A percentile compares a stretch with the other conserved stretches of the same genome.
Conservation (phyloP, 192 early-diverging fungal genomes). For the Powellomyces hirtus region DNA sequence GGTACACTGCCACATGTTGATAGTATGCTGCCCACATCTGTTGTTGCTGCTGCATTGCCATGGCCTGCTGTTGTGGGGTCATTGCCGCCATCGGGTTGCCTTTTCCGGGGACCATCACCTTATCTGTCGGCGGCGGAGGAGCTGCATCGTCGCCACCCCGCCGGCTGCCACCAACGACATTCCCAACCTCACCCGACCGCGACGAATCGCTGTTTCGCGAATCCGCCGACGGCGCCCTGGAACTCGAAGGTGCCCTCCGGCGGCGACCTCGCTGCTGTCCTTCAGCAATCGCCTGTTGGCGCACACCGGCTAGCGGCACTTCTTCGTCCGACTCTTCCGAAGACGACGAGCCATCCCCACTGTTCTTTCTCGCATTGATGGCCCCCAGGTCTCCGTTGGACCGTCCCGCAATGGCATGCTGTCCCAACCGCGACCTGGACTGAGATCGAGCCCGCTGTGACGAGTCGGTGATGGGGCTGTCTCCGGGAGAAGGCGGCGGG, state of each 20-base stretch:
- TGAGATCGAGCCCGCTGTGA: not conserved
- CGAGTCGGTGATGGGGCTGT: not conserved
- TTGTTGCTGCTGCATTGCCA: constrained; percentile 9
- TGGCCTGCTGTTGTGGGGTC: constrained; percentile 1
- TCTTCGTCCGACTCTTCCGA: constrained; percentile 10
- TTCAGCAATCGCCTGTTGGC: constrained; percentile 4
- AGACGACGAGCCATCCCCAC: not conserved
- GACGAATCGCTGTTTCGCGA: not conserved
- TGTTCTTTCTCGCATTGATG: too few relatives aligned
- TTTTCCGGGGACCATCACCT: not conserved
- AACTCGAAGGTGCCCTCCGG: not conserved
- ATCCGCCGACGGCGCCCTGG: not conserved
- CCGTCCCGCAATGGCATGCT: not conserved
- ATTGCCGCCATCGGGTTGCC: not conserved
- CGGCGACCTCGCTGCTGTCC: constrained; percentile 10
- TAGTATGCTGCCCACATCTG: constrained; percentile 17
- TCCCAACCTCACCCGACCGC: not conserved
- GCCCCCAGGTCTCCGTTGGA: not conserved
- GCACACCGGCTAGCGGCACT: constrained; percentile 5
- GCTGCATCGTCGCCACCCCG: not conserved
- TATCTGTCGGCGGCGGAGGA: not conserved
- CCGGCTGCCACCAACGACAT: not conserved
- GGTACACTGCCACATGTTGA: constrained; percentile 4
- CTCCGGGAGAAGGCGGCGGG: not conserved
- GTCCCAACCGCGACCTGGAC: not conserved